Percentiles rank a stretch among this genome's conserved stretches.
Conservation (phyloP, 352 stramenopile species). For the Globisporangium alternatum region DNA sequence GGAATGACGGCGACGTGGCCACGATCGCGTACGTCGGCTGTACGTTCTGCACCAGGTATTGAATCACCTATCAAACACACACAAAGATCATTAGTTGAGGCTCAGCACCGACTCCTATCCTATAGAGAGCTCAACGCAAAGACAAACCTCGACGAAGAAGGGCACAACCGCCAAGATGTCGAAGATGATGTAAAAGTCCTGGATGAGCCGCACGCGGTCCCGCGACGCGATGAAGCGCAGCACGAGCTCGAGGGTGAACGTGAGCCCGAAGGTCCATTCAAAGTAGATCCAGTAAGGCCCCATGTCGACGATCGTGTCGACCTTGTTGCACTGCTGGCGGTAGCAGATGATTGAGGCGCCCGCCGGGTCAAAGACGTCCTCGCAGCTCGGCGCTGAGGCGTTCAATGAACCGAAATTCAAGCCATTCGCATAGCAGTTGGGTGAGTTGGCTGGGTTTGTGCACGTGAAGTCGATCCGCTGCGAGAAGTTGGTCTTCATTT, state of each 20-base stretch:
- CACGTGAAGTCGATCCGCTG: slow-evolving; percentile 49
- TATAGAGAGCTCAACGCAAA: no score
- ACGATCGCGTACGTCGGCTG: slow-evolving; percentile 59
- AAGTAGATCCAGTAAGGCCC: slow-evolving; percentile 75
- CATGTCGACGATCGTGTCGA: slow-evolving; percentile 51
- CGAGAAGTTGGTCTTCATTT: slow-evolving; percentile 30
- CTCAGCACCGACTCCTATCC: background rate
- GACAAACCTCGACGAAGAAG: slow-evolving; percentile 48
- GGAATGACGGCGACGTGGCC: slow-evolving; percentile 53
- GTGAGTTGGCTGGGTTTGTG: slow-evolving; percentile 2
- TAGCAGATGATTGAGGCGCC: slow-evolving; percentile 45
- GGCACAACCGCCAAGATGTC: slow-evolving; percentile 62
- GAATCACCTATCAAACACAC: slow-evolving; percentile 16
- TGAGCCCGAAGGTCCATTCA: slow-evolving; percentile 58
- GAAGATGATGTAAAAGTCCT: slow-evolving; percentile 61
- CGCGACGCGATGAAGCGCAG: slow-evolving; percentile 55
- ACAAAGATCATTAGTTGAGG: background rate
- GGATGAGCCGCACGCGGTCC: slow-evolving; percentile 35
- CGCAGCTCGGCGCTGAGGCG: slow-evolving; percentile 23
- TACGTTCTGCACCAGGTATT: slow-evolving; percentile 29
- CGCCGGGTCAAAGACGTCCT: slow-evolving; percentile 26
- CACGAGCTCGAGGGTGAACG: slow-evolving; percentile 54
- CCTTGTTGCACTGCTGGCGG: slow-evolving; percentile 42
- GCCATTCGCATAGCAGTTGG: slow-evolving; percentile 44
- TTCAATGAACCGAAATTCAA: slow-evolving; percentile 55